phyloP scores from a whole-genome alignment of 2,329 filamentous ascomycete genomes.

The Pezicula radicicola region DNA sequence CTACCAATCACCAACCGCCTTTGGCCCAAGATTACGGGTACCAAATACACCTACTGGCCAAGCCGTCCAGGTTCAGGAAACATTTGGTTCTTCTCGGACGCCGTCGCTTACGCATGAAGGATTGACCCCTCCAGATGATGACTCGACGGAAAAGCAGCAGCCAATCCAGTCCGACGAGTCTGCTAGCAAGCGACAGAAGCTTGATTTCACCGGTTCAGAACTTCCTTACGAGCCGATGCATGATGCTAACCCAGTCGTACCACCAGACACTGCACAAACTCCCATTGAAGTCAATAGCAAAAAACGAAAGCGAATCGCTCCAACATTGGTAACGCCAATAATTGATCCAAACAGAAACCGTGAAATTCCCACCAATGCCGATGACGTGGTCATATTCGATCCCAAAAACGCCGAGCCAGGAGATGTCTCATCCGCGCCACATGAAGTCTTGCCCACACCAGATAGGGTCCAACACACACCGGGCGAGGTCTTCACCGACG shows the following conservation, averaged over 20 bases:
- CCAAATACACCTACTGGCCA: not conserved
- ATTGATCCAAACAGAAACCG: slow-evolving; percentile 18
- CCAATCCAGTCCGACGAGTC: slow-evolving; percentile 14
- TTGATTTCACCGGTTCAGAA: slow-evolving; percentile 18
- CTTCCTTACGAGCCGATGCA: slow-evolving; percentile 8
- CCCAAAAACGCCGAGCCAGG: slow-evolving; percentile 13
- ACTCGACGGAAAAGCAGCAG: too few relatives aligned
- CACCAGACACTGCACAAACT: not conserved
- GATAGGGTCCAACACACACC: not conserved
- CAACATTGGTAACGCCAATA: slow-evolving; percentile 22
- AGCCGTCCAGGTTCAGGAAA: too few relatives aligned
- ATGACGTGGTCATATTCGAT: slow-evolving; percentile 13
- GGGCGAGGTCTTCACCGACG: slow-evolving; percentile 12
- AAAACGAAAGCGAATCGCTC: slow-evolving; percentile 30
- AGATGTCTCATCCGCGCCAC: too few relatives aligned
- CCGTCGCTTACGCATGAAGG: not conserved
- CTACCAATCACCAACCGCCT: not conserved
- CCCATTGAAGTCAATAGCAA: slow-evolving; percentile 12
- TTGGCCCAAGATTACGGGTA: not conserved
- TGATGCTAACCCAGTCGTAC: not conserved
- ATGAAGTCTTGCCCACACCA: too few relatives aligned
- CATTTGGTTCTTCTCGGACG: not conserved
- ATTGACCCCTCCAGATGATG: not conserved
- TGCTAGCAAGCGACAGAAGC: slow-evolving; percentile 25
- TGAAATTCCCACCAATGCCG: slow-evolving; percentile 19